Evolutionary conservation across 495 filamentous ascomycete genomes (phyloP), one percentile per base, ranked within the genome.

Genomic region (Elaphomyces granulatus): DNA sequence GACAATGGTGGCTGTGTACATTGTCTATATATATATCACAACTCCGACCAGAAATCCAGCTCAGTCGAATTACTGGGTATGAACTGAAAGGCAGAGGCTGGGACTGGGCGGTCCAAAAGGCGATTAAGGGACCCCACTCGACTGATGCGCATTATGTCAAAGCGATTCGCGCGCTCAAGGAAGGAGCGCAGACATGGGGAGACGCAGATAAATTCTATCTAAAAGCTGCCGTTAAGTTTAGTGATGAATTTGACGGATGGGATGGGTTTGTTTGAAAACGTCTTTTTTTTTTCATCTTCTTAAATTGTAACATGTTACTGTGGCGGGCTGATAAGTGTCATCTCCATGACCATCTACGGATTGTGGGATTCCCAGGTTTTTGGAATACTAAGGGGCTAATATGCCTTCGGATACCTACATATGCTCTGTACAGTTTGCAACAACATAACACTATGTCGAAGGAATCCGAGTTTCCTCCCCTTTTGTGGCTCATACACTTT

Each of bases 1-100:
- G 76, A 14, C 80, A 88, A 51, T 94, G 92, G 82, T 94, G 84
- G 87, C 59, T 96, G 3, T 67, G 92, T 31, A 77, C 80, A 0
- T 51, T 94, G 20, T 66, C 78, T 0, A 72, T 86, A 2, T 96
- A 92, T 45, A 74, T 90, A 20, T 62, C 74, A 0, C 79, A 83
- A 54, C 49, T 82, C 12, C 67, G 87, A 10, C 87, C 84, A 2
- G 63, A 71, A 37, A 72, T 94, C 20, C 61, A 78, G 15, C 63
- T 78, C 10, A 75, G 80, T 39, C 54, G 68, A 10, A 72, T 94
- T 35, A 58, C 55, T 14, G 63, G 72, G 1, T 72, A 69, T 35
- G 73, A 85, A 28, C 43, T 78, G 4, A 58, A 69, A 16, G 75
- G 71, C 0, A 75, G 74, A 51, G 66, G 73, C 36, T 95, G 90